Conservation (phyloP, 1,284 basidiomycete species). For the Ganoderma sinense region DNA sequence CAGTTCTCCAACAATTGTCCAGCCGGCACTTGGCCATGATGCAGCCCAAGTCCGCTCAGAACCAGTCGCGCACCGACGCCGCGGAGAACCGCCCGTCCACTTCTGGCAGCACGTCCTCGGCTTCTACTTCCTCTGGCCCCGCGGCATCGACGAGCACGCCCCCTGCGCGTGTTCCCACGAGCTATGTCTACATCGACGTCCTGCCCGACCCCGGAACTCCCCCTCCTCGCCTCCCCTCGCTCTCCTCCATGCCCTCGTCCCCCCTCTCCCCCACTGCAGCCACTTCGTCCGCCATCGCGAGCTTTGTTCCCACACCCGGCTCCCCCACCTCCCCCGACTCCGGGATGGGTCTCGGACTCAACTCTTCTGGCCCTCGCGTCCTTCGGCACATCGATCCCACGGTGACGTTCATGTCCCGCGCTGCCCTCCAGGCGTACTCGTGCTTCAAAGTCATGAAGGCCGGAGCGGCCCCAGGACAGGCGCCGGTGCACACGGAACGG, state of each 20-base stretch:
- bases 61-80: slow-evolving; percentile 22
- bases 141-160: slow-evolving; percentile 29
- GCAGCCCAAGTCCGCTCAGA: slow-evolving; percentile 30
- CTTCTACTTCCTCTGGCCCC: slow-evolving; percentile 34
- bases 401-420: slow-evolving; percentile 64
- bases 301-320: slow-evolving; percentile 22
- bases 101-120: slow-evolving; percentile 22
- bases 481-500: slow-evolving; percentile 56
- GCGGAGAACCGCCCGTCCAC: slow-evolving; percentile 25
- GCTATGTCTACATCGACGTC: slow-evolving; percentile 38
- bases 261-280: slow-evolving; percentile 21
- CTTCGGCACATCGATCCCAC: slow-evolving; percentile 68
- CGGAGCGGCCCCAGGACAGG: slow-evolving; percentile 42
- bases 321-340: slow-evolving; percentile 30
- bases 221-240: slow-evolving; percentile 27
- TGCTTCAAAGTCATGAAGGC: slow-evolving; percentile 58
- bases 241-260: slow-evolving; percentile 23
- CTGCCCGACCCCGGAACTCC: slow-evolving; percentile 35
- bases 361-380: slow-evolving; percentile 50
- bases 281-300: slow-evolving; percentile 26
- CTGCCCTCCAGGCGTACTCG: slow-evolving; percentile 57
- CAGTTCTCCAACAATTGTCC: slow-evolving; percentile 39
- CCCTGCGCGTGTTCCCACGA: slow-evolving; percentile 29
- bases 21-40: slow-evolving; percentile 40
- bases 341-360: slow-evolving; percentile 28